Percentiles rank a stretch among this genome's conserved stretches.
Conservation (phyloP, 306 rosid species). For the Pyrus communis region DNA sequence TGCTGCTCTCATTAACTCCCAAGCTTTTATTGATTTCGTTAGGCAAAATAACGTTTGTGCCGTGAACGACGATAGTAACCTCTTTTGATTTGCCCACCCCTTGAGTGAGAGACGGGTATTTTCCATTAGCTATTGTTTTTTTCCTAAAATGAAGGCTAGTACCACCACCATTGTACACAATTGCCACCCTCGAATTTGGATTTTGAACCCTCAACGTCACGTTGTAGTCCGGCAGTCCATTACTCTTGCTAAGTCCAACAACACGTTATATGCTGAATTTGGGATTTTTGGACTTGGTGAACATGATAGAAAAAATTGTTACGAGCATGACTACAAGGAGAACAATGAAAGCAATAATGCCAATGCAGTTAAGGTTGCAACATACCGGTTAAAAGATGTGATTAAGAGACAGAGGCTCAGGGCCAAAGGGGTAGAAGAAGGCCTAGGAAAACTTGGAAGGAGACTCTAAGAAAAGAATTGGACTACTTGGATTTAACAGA, state of each 20-base stretch:
- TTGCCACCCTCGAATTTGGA: conserved; percentile 15
- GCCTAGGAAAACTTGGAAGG: no score
- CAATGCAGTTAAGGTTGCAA: not conserved
- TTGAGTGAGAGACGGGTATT: conserved; percentile 29
- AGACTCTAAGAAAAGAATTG: no score
- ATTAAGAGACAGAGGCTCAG: no score
- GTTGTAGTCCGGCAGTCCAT: not conserved
- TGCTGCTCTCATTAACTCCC: not conserved
- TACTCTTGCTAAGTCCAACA: not conserved
- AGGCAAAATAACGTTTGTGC: conserved; percentile 14
- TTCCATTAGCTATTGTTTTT: conserved; percentile 21
- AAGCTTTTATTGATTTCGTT: conserved; percentile 27
- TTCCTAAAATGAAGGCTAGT: conserved; percentile 28
- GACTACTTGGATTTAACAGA: no score
- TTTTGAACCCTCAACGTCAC: conserved; percentile 24
- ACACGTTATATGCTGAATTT: conserved; percentile 20
- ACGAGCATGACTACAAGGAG: conserved; percentile 7
- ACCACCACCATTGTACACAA: conserved; percentile 34
- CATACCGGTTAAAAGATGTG: not conserved
- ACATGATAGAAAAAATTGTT: conserved; percentile 7
- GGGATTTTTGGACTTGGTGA: conserved; percentile 25
- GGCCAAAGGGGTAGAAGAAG: no score
- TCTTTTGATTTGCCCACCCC: not conserved
- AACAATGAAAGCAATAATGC: conserved; percentile 8
- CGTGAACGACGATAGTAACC: conserved; percentile 10